phyloP scores from a whole-genome alignment of 306 rosid genomes.

The Trichosanthes cucumerina region DNA sequence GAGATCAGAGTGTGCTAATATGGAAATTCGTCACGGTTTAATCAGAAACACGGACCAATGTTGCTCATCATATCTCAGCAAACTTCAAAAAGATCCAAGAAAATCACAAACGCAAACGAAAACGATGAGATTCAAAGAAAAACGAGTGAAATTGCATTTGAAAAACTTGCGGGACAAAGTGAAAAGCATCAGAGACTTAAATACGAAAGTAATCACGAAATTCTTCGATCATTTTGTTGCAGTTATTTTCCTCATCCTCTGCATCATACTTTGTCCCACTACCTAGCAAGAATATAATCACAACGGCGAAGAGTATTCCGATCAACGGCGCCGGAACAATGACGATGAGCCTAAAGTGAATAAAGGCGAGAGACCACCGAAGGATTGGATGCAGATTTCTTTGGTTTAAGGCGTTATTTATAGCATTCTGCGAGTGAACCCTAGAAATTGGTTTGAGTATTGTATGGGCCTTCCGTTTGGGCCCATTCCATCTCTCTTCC shows the following conservation, averaged over 20 bases:
- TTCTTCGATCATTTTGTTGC: conserved; percentile 15
- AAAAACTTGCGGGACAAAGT: background rate
- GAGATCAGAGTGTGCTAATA: conserved; percentile 15
- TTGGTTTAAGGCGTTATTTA: background rate
- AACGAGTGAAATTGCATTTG: background rate
- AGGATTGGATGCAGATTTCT: no score
- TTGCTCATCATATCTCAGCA: conserved; percentile 4
- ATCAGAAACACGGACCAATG: conserved; percentile 20
- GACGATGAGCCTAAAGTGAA: background rate
- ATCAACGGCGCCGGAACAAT: no score
- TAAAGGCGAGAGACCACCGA: background rate
- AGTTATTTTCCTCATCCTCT: conserved; percentile 14
- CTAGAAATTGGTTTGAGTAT: background rate
- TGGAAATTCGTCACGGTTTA: conserved; percentile 14
- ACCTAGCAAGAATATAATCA: background rate
- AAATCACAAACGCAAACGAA: background rate
- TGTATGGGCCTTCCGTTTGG: background rate
- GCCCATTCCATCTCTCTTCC: background rate
- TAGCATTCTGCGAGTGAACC: background rate
- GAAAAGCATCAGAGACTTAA: conserved; percentile 16
- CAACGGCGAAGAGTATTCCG: background rate
- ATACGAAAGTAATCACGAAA: conserved; percentile 13
- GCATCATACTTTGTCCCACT: background rate
- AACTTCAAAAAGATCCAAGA: background rate
- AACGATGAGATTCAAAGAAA: background rate